These are phyloP conservation scores for Rhynchosporium secalis DNA, from an alignment of 2,329 filamentous ascomycete species.

Conservation along the genomic window DNA sequence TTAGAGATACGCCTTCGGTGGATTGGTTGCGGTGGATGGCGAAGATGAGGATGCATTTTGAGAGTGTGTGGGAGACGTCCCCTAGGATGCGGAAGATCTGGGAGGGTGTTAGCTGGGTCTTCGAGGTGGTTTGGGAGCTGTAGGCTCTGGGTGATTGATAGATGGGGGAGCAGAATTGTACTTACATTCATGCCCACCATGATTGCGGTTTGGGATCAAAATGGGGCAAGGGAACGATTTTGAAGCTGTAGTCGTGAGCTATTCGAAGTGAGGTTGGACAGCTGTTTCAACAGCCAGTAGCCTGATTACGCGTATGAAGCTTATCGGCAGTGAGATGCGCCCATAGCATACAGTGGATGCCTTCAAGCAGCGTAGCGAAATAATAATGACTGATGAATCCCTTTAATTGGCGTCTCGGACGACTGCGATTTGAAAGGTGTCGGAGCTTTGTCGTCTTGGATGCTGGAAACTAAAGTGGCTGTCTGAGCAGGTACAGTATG, in stretches of 20 bases:
- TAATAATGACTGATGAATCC: not conserved
- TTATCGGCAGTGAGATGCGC: slow-evolving; percentile 1
- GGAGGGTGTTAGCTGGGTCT: not conserved
- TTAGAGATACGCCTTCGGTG: slow-evolving; percentile 87
- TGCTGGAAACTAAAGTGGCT: not conserved
- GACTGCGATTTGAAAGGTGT: not conserved
- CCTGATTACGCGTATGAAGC: slow-evolving; percentile 26
- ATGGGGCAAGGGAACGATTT: not conserved
- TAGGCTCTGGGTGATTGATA: not conserved
- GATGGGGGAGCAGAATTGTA: not conserved
- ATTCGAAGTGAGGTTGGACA: slow-evolving; percentile 10
- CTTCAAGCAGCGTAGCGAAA: not conserved
- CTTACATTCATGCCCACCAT: slow-evolving; percentile 34
- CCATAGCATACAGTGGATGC: slow-evolving; percentile 12
- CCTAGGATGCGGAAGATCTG: slow-evolving; percentile 71
- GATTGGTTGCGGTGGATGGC: slow-evolving; percentile 86
- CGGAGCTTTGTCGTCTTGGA: not conserved
- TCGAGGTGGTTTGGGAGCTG: not conserved
- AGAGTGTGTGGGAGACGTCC: slow-evolving; percentile 80
- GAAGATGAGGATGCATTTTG: slow-evolving; percentile 88
- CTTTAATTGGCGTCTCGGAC: not conserved
- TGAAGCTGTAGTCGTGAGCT: not conserved
- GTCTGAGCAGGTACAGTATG: not conserved
- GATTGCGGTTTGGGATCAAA: slow-evolving; percentile 11
- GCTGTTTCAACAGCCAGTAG: slow-evolving; percentile 17